These are phyloP conservation scores for Mycena indigotica DNA, from an alignment of 768 basidiomycete genomes.

Conservation along the genomic window DNA sequence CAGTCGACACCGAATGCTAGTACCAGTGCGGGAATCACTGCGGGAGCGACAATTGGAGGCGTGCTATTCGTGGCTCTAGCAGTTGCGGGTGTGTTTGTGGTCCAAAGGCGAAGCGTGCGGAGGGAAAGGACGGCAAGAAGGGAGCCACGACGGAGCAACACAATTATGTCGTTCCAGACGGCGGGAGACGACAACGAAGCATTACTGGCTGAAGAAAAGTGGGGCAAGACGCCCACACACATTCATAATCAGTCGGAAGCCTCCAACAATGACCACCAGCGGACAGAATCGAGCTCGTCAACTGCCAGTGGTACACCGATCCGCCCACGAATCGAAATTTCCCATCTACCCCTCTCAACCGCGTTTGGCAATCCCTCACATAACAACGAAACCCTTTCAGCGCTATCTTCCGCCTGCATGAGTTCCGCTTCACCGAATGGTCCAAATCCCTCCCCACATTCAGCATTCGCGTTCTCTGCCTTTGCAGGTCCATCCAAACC, in stretches of 20 bases:
- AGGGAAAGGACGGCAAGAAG: neutral
- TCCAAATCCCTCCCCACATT: neutral
- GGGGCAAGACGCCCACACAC: neutral
- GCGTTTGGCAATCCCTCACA: neutral
- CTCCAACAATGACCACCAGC: neutral
- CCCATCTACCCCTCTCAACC: neutral
- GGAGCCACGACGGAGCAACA: neutral
- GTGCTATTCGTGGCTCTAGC: neutral
- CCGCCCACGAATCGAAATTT: neutral
- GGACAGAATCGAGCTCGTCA: neutral
- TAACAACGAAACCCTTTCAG: neutral
- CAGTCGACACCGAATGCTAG: no score
- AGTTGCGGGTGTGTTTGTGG: neutral
- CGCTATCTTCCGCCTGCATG: neutral
- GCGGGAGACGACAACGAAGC: neutral
- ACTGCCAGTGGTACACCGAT: neutral
- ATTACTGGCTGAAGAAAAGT: neutral
- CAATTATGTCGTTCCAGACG: neutral
- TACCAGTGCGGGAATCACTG: slow-evolving; percentile 1
- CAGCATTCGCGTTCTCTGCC: neutral
- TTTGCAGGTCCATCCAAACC: neutral
- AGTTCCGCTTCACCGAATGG: neutral
- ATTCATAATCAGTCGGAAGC: neutral
- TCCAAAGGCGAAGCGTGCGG: neutral
- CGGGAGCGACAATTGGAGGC: neutral